Evolutionary conservation across 345 rosid species (phyloP).

Genomic region (Mallotus nudiflorus): DNA sequence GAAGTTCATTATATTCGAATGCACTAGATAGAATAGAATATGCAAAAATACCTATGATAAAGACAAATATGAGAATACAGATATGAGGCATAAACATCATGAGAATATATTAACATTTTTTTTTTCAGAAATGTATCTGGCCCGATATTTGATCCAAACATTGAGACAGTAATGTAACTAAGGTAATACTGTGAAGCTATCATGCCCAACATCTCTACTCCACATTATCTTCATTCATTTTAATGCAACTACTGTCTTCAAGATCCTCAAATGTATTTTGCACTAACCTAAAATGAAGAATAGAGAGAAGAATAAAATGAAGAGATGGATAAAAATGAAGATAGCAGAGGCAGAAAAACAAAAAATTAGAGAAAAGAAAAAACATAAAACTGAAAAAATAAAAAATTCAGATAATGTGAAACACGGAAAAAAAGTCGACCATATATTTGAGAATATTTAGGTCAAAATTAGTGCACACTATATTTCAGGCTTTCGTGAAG

Average conservation of each 20-base stretch:
- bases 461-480: too few relatives aligned
- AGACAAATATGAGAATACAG: constrained; percentile 9
- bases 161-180: constrained; percentile 86
- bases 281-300: too few relatives aligned
- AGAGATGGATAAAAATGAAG: too few relatives aligned
- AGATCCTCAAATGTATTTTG: constrained; percentile 93
- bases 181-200: constrained; percentile 97
- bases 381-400: too few relatives aligned
- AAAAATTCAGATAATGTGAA: too few relatives aligned
- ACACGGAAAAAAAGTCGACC: too few relatives aligned
- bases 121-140: constrained; percentile 70
- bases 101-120: not conserved
- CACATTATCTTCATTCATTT: constrained; percentile 67
- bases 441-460: too few relatives aligned
- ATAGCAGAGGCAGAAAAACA: too few relatives aligned
- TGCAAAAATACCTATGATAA: constrained; percentile 72
- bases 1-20: constrained; percentile 94
- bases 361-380: too few relatives aligned
- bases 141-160: constrained; percentile 96
- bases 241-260: constrained; percentile 96
- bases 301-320: too few relatives aligned
- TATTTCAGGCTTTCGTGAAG: too few relatives aligned
- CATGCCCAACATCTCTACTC: constrained; percentile 87
- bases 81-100: constrained; percentile 1
- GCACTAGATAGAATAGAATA: constrained; percentile 81